Percentiles rank a stretch among this genome's conserved stretches.
phyloP scores from a whole-genome alignment of 352 stramenopile species.

The Phytopythium delawarense region DNA sequence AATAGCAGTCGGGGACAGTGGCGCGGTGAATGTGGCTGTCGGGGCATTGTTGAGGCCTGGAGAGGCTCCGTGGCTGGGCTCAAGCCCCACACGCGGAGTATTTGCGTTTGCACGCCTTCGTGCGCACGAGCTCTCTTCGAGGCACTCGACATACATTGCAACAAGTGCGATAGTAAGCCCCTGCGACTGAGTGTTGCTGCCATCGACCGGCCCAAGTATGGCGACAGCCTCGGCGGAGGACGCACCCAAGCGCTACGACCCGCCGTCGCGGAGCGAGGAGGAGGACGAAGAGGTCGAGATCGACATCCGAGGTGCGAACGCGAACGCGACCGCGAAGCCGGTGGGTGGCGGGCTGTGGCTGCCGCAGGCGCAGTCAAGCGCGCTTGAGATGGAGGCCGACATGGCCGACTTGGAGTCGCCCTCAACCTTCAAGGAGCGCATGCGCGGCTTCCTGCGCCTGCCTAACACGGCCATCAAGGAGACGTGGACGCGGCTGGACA shows the following conservation, averaged over 20 bases:
- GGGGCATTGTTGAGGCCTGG: neutral
- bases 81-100: neutral
- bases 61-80: neutral
- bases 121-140: neutral
- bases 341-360: slow-evolving; percentile 7
- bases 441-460: slow-evolving; percentile 20
- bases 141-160: neutral
- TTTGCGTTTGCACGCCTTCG: slow-evolving; percentile 1
- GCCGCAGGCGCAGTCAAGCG: slow-evolving; percentile 14
- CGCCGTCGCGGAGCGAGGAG: slow-evolving; percentile 3
- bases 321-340: neutral
- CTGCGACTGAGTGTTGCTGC: neutral
- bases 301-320: slow-evolving; percentile 13
- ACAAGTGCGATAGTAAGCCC: neutral
- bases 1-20: neutral
- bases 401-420: slow-evolving; percentile 9
- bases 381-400: slow-evolving; percentile 18
- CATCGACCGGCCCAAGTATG: neutral
- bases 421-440: slow-evolving; percentile 9
- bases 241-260: slow-evolving; percentile 12
- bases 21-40: neutral
- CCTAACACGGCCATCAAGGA: slow-evolving; percentile 31
- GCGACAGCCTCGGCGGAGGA: neutral
- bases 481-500: slow-evolving; percentile 27
- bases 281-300: slow-evolving; percentile 31